phyloP scores from a whole-genome alignment of 1,284 basidiomycete genomes.

The Lentinus polychrous region DNA sequence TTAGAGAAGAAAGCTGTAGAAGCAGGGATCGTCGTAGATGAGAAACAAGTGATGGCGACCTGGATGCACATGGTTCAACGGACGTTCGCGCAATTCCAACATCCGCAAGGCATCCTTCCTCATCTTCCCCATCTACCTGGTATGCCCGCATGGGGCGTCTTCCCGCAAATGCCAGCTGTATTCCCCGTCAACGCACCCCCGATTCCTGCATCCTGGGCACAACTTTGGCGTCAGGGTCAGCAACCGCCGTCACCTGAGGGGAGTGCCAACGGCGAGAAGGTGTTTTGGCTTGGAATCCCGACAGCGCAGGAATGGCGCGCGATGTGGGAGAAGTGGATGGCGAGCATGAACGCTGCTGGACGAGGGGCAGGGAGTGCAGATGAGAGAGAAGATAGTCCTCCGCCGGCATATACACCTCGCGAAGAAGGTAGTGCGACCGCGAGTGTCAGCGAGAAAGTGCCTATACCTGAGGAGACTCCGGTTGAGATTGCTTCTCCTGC shows the following conservation, averaged over 20 bases:
- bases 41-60: constrained; percentile 60
- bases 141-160: constrained; percentile 57
- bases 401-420: constrained; percentile 64
- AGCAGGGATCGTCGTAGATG: constrained; percentile 32
- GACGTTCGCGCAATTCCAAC: constrained; percentile 63
- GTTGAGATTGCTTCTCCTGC: constrained; percentile 9
- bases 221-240: constrained; percentile 50
- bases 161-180: constrained; percentile 71
- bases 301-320: constrained; percentile 54
- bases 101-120: constrained; percentile 47
- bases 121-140: constrained; percentile 39
- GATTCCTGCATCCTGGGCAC: constrained; percentile 18
- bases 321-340: constrained; percentile 70
- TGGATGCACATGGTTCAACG: constrained; percentile 68
- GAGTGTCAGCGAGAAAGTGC: not conserved
- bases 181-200: constrained; percentile 73
- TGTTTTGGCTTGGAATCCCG: constrained; percentile 35
- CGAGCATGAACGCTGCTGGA: constrained; percentile 37
- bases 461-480: constrained; percentile 12
- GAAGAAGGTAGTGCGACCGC: constrained; percentile 20
- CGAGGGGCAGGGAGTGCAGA: constrained; percentile 38
- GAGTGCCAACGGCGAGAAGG: constrained; percentile 26
- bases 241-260: constrained; percentile 29
- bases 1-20: constrained; percentile 19
- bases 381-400: constrained; percentile 44